Base-by-base conservation (phyloP, 106 monocot species). In the Agapanthus africanus region DNA sequence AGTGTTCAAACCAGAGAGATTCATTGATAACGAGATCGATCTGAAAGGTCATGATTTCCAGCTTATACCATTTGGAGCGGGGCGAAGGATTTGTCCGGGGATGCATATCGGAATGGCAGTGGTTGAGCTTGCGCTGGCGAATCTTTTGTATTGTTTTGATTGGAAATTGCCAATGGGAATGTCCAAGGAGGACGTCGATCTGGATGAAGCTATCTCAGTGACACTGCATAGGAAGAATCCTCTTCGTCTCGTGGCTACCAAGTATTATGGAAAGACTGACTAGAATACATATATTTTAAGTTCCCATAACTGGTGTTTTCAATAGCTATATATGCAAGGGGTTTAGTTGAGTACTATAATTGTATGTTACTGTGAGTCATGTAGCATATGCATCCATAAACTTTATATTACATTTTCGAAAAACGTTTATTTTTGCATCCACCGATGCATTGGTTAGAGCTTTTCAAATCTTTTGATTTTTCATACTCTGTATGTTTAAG, bases 61-160 rank as follows among this genome's bases (percentile, higher is more conserved):
- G 23, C 39, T 59, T 7, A 59, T 59, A 13, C 71, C 71, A 14
- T 71, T 59, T 40, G 71, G 71, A 13, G 71, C 31, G 15, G 71
- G 71, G 39, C 27, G 71, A 26, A 37, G 71, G 28, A 59, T 57
- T 40, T 71, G 71, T 27, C 59, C 71, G 7, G 71, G 71, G 39
- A 52, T 59, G 11, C 14, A 9, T 25, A 25, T 71, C 4, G 56
- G 57, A 6, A 5, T 59, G 11, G 56, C 59, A 6, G 59, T 23
- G 26, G 38, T 71, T 11, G 71, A 71, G 40, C 28, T 59, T 27
- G 37, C 15, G 4, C 59, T 71, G 6, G 71, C 59, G 0, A 22
- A 57, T 11, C 59, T 71, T 0, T 26, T 71, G 13, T 71, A 44
- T 44, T 16, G 16, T 44, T 44, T 44, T 0, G 42, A 44, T 44